Conservation (phyloP, 2,329 filamentous ascomycete genomes). For the Fusarium miscanthi region DNA sequence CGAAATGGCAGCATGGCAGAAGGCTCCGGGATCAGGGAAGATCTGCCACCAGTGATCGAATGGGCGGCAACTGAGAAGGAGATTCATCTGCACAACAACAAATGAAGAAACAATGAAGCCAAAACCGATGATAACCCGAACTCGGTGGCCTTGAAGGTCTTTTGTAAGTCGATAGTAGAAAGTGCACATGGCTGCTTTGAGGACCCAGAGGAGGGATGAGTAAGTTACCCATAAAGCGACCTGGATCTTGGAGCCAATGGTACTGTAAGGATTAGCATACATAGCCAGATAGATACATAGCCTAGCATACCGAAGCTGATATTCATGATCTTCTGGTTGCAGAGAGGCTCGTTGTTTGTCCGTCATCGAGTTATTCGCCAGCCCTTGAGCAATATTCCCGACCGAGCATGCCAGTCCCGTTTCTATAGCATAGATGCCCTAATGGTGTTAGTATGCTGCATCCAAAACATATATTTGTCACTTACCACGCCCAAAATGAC, state of each 20-base stretch:
- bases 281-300: rapidly evolving
- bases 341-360: constrained; percentile 59
- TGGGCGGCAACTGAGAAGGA: constrained; percentile 64
- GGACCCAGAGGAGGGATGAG: constrained; percentile 62
- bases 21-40: constrained; percentile 63
- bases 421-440: constrained; percentile 64
- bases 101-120: constrained; percentile 61
- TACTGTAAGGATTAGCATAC: constrained; percentile 45
- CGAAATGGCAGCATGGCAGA: constrained; percentile 63
- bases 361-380: constrained; percentile 69
- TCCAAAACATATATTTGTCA: neutral
- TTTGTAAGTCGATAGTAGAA: constrained; percentile 67
- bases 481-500: constrained; percentile 64
- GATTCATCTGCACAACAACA: constrained; percentile 59
- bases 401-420: constrained; percentile 63
- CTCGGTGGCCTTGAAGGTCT: constrained; percentile 54
- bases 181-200: constrained; percentile 67
- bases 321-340: constrained; percentile 58
- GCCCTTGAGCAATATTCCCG: constrained; percentile 59
- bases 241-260: constrained; percentile 67
- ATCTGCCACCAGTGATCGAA: constrained; percentile 69
- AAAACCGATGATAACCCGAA: constrained; percentile 63
- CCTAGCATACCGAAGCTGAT: constrained; percentile 48
- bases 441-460: neutral
- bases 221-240: constrained; percentile 67